These are phyloP conservation scores for Plasmodiophora brassicae DNA, from an alignment of 208 protist genomes.

Conservation along the genomic window DNA sequence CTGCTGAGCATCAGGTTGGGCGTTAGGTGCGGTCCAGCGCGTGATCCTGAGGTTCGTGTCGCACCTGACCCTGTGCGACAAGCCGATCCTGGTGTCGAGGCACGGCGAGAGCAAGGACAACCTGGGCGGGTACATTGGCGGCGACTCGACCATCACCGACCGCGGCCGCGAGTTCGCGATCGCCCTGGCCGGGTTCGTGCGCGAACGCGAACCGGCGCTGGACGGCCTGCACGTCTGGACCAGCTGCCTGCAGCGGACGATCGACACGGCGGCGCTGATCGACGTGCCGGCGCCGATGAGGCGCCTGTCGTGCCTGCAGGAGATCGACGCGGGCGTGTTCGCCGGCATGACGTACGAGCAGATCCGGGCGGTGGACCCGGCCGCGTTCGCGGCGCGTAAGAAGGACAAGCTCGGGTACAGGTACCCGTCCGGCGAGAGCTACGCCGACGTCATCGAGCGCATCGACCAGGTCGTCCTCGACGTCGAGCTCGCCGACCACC, in stretches of 20 bases:
- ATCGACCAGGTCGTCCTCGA: background rate
- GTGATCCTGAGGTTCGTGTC: background rate
- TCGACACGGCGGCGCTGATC: background rate
- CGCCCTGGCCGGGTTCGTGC: background rate
- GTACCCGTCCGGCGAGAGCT: conserved; percentile 28
- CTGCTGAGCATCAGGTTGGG: background rate
- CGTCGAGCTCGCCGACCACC: background rate
- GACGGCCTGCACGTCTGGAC: background rate
- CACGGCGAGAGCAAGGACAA: conserved; percentile 28
- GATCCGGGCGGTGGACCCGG: background rate
- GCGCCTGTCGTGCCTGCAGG: background rate
- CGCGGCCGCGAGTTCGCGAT: background rate
- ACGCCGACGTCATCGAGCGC: conserved; percentile 27
- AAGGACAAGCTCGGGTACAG: conserved; percentile 25
- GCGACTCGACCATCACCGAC: background rate
- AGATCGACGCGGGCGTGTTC: conserved; percentile 27
- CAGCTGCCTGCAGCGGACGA: background rate
- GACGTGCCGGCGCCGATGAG: background rate
- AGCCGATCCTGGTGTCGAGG: background rate
- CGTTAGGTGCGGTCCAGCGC: background rate
- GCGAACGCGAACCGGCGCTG: background rate
- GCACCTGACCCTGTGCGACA: background rate
- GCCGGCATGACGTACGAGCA: conserved; percentile 22
- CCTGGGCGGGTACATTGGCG: background rate
- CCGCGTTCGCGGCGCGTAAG: background rate